phyloP scores from a whole-genome alignment of 352 stramenopile genomes.

The Globisporangium sylvaticum region DNA sequence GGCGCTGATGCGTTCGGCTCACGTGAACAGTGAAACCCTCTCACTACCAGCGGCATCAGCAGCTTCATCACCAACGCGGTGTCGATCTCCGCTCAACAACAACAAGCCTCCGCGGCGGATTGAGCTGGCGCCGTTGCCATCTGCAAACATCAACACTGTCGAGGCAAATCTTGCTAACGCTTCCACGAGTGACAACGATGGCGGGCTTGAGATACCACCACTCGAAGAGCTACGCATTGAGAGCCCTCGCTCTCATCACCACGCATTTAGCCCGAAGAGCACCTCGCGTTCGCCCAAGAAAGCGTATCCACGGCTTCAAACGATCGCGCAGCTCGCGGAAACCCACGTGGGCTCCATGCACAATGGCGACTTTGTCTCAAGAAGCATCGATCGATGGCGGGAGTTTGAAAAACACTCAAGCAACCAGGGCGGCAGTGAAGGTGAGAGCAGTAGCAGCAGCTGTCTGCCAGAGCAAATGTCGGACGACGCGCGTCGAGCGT shows the following conservation, averaged over 20 bases:
- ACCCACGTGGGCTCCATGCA: constrained; percentile 35
- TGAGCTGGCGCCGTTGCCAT: constrained; percentile 9
- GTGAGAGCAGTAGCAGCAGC: not conserved
- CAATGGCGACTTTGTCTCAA: constrained; percentile 37
- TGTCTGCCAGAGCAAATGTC: constrained; percentile 8
- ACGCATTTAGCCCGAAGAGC: not conserved
- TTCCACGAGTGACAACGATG: not conserved
- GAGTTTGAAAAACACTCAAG: constrained; percentile 16
- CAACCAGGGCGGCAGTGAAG: not conserved
- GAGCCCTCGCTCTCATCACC: not conserved
- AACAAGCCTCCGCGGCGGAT: not conserved
- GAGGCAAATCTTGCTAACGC: not conserved
- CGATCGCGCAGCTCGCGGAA: constrained; percentile 38
- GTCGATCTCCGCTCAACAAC: constrained; percentile 1
- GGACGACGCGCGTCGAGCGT: constrained; percentile 20
- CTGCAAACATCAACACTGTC: not conserved
- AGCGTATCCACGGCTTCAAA: constrained; percentile 31
- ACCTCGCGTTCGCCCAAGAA: constrained; percentile 3
- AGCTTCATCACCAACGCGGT: not conserved
- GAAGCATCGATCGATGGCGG: constrained; percentile 39
- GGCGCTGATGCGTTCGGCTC: not conserved
- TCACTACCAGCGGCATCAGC: not conserved
- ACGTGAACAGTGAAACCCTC: not conserved
- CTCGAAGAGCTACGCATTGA: not conserved
- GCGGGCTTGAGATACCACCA: not conserved